Evolutionary conservation across 164 flowering plant genomes (phyloP), one percentile per base, ranked within the genome.

Genomic region (Sedum album): DNA sequence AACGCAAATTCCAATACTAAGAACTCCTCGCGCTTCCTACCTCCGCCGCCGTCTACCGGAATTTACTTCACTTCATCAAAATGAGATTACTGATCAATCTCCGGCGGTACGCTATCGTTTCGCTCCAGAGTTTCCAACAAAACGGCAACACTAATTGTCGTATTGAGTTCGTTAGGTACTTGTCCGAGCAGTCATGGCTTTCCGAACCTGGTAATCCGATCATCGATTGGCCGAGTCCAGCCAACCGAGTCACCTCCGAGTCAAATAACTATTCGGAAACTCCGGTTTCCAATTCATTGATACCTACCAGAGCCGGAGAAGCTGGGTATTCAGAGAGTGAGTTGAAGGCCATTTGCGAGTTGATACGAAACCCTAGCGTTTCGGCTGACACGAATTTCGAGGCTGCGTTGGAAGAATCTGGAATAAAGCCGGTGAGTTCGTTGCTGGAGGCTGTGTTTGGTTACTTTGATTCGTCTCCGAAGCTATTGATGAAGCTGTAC

Each of bases 381-480:
- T 39, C 72, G 5, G 61, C 82, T 30, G 81, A 80, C 63, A 63
- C 79, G 8, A 31, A 73, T 15, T 82, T 88, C 60, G 85, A 81
- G 64, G 48, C 73, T 15, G 90, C 87, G 0, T 46, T 92, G 49
- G 76, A 81, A 41, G 66, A 65, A 64, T 68, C 86, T 5, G 76
- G 79, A 20, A 78, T 87, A 70, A 49, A 74, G 23, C 90, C 88
- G 23, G 33, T 38, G 26, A 41, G 74, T 21, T 4, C 46, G 41
- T 71, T 87, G 42, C 11, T 89, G 0, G 76, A 74, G 30, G 73
- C 74, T 30, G 60, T 90, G 21, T 81, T 87, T 73, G 68, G 74
- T 21, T 78, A 69, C 9, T 84, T 84, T 25, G 85, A 81, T 48
- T 84, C 85, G 28, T 87, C 89, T 25, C 91, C 93, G 0, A 84